phyloP scores from a whole-genome alignment of 202 grass and related monocot genomes.

The Saccharum hybrid region DNA sequence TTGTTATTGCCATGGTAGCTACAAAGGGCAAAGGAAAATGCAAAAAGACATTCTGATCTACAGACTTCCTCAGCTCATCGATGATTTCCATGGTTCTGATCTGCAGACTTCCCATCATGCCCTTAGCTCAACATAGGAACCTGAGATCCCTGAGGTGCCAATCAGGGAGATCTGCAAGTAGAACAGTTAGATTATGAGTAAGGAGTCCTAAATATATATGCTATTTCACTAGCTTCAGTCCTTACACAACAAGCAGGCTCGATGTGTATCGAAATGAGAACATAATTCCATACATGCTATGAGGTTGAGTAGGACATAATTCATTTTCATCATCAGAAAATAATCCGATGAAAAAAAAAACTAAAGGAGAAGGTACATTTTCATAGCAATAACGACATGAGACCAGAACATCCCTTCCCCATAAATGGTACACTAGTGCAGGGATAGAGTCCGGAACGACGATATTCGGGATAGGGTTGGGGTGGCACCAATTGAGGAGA shows the following conservation, averaged over 20 bases:
- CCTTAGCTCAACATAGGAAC: conserved; percentile 35
- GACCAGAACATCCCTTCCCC: background rate
- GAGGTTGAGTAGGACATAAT: background rate
- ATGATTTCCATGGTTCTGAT: conserved; percentile 19
- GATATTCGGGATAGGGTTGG: too few relatives aligned
- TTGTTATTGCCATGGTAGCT: conserved; percentile 47
- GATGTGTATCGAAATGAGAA: background rate
- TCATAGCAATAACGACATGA: background rate
- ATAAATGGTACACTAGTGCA: background rate
- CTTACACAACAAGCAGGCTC: background rate
- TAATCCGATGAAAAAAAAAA: background rate
- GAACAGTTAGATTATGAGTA: conserved; percentile 30
- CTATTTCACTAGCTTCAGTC: background rate
- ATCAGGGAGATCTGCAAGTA: conserved; percentile 66
- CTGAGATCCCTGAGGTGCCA: conserved; percentile 84
- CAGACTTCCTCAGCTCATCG: conserved; percentile 5
- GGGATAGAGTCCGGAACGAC: too few relatives aligned
- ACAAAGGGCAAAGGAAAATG: conserved; percentile 23
- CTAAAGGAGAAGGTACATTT: background rate
- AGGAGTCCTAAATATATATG: background rate
- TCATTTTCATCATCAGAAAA: background rate
- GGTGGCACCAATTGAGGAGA: too few relatives aligned
- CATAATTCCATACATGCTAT: background rate
- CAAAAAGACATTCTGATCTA: conserved; percentile 1
- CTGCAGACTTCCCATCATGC: conserved; percentile 44